Percentiles rank a stretch among this genome's conserved stretches.
These are phyloP conservation scores for Hippophae gyantsensis DNA, from an alignment of 306 rosid genomes.

Conservation along the genomic window DNA sequence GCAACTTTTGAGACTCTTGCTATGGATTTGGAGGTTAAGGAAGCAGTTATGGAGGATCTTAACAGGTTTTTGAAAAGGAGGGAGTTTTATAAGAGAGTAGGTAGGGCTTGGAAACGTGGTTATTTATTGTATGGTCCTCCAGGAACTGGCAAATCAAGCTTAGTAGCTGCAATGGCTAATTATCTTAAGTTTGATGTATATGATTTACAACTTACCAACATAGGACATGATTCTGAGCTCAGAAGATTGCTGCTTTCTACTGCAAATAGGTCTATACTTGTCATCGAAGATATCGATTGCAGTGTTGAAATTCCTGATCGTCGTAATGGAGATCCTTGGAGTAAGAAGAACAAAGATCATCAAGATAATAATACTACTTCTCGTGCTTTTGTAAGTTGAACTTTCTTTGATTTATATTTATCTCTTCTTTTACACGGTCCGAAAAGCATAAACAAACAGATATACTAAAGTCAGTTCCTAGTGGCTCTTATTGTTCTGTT, in stretches of 20 bases:
- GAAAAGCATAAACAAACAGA: too few relatives aligned
- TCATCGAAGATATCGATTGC: conserved; percentile 28
- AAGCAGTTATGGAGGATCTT: conserved; percentile 15
- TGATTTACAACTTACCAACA: neutral
- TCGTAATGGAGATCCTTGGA: neutral
- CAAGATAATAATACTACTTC: neutral
- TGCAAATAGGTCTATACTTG: conserved; percentile 16
- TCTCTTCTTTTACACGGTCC: too few relatives aligned
- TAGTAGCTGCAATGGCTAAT: conserved; percentile 46
- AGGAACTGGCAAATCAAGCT: conserved; percentile 30
- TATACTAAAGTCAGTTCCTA: too few relatives aligned
- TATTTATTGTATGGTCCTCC: conserved; percentile 34
- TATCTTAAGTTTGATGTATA: neutral
- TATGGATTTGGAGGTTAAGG: conserved; percentile 26
- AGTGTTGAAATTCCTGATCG: conserved; percentile 10
- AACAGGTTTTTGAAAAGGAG: conserved; percentile 27
- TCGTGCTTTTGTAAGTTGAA: neutral
- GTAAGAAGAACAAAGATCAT: neutral
- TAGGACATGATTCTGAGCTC: conserved; percentile 16
- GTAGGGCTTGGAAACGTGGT: conserved; percentile 29
- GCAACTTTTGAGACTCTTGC: conserved; percentile 33
- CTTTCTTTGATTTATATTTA: too few relatives aligned
- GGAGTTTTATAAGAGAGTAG: conserved; percentile 28
- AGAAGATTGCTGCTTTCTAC: conserved; percentile 18
- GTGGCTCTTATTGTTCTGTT: too few relatives aligned